Percentiles rank a stretch among this genome's conserved stretches.
Conservation (phyloP, 1,284 basidiomycete species). For the Trichosporon coremiiforme region DNA sequence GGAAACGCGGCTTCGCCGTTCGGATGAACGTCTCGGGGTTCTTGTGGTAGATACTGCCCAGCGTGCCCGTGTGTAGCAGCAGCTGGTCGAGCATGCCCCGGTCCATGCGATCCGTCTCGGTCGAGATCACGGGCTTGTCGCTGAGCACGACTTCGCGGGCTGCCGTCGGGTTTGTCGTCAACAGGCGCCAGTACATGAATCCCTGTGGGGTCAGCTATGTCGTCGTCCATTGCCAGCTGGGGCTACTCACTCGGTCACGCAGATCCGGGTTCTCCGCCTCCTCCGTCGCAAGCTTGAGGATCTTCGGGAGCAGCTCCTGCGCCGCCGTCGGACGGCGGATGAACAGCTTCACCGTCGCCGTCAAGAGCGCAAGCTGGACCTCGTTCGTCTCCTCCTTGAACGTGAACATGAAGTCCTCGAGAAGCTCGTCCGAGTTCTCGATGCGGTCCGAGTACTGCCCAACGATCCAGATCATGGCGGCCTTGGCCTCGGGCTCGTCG, state of each 20-base stretch:
- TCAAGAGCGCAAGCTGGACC: constrained; percentile 91
- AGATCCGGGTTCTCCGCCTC: constrained; percentile 97
- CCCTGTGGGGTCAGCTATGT: constrained; percentile 55
- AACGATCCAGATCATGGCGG: constrained; percentile 97
- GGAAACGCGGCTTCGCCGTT: constrained; percentile 53
- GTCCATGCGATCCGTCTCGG: constrained; percentile 96
- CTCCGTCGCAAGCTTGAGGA: constrained; percentile 91
- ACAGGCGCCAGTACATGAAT: constrained; percentile 98
- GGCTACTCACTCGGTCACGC: constrained; percentile 64
- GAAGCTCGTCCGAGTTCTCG: constrained; percentile 89
- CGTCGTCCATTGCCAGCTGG: no score
- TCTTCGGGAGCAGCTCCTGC: constrained; percentile 83
- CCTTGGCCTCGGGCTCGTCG: constrained; percentile 97
- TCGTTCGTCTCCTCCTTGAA: constrained; percentile 93
- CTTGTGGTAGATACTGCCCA: constrained; percentile 57
- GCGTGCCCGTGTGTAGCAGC: constrained; percentile 55
- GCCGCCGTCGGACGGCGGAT: constrained; percentile 90
- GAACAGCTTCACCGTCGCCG: constrained; percentile 95
- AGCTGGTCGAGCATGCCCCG: constrained; percentile 82
- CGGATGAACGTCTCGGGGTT: constrained; percentile 57
- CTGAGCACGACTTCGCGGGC: constrained; percentile 90
- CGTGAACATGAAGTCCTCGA: constrained; percentile 84
- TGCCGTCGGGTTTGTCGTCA: constrained; percentile 87
- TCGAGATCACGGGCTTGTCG: constrained; percentile 95
- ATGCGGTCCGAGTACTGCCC: constrained; percentile 98